Percentiles rank a stretch among this genome's conserved stretches.
Evolutionary conservation across 257 asterid species (phyloP).

Genomic region (Verbascum thapsus): DNA sequence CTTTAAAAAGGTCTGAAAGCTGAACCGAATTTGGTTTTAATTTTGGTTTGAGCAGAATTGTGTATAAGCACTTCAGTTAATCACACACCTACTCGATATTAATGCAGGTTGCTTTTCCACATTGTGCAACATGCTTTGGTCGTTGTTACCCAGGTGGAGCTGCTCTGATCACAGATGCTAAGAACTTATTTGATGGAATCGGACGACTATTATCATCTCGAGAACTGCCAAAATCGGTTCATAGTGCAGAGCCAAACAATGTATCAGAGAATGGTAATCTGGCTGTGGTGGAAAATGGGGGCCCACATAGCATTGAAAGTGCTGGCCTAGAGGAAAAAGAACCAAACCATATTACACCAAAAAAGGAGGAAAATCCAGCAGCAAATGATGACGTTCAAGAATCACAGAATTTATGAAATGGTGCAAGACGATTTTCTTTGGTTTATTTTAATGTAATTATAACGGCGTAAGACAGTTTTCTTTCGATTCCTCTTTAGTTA

Average conservation of each 20-base stretch:
- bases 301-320: slow-evolving; percentile 41
- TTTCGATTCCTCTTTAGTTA: too few relatives aligned
- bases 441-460: slow-evolving; percentile 4
- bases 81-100: too few relatives aligned
- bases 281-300: slow-evolving; percentile 60
- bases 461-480: not conserved
- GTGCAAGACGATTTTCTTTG: not conserved
- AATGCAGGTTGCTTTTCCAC: slow-evolving; percentile 81
- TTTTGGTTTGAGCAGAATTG: too few relatives aligned
- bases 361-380: slow-evolving; percentile 39
- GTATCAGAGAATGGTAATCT: slow-evolving; percentile 63
- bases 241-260: slow-evolving; percentile 41
- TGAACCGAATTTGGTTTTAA: too few relatives aligned
- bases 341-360: slow-evolving; percentile 28
- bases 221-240: slow-evolving; percentile 63
- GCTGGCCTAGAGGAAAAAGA: slow-evolving; percentile 44
- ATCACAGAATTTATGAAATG: slow-evolving; percentile 24
- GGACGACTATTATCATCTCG: slow-evolving; percentile 58
- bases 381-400: slow-evolving; percentile 32
- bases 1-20: too few relatives aligned
- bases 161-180: slow-evolving; percentile 67
- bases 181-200: slow-evolving; percentile 69
- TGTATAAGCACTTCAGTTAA: too few relatives aligned
- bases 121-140: slow-evolving; percentile 76
- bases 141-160: slow-evolving; percentile 93